These are phyloP conservation scores for Thermochaetoides thermophila DNA, from an alignment of 495 filamentous ascomycete species.

Conservation along the genomic window DNA sequence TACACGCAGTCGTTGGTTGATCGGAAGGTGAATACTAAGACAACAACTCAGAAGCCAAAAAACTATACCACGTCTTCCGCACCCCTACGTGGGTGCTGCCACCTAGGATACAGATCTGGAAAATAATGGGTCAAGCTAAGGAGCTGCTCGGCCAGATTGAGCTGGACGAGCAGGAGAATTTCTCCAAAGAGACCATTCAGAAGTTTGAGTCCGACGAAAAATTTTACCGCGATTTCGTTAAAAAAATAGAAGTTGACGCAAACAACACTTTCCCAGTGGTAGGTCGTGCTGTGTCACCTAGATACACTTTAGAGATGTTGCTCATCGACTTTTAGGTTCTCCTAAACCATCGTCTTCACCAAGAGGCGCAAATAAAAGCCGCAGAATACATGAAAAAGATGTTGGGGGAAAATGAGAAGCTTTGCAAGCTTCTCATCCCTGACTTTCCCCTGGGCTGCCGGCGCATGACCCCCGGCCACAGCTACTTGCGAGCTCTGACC, in stretches of 20 bases:
- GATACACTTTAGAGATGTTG: too few relatives aligned
- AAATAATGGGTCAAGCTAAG: constrained; percentile 23
- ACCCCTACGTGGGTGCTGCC: constrained; percentile 55
- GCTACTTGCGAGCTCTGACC: constrained; percentile 50
- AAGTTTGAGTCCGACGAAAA: constrained; percentile 29
- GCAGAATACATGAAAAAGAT: constrained; percentile 31
- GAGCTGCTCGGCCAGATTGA: constrained; percentile 13
- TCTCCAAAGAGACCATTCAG: constrained; percentile 28
- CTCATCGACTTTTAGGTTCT: constrained; percentile 13
- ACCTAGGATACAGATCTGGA: constrained; percentile 31
- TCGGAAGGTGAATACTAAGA: constrained; percentile 10
- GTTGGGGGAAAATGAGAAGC: constrained; percentile 24
- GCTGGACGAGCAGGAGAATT: constrained; percentile 24
- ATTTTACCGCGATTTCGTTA: constrained; percentile 22
- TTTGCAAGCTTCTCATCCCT: constrained; percentile 43
- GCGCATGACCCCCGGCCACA: constrained; percentile 52
- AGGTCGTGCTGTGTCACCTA: too few relatives aligned
- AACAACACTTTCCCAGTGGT: constrained; percentile 35
- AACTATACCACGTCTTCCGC: constrained; percentile 35
- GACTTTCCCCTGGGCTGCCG: constrained; percentile 50
- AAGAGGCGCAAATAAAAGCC: constrained; percentile 18
- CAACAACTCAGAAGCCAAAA: constrained; percentile 22
- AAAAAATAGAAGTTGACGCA: constrained; percentile 26
- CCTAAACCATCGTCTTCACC: constrained; percentile 22
- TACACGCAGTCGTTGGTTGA: constrained; percentile 19